Base-by-base conservation (phyloP, 805 yeast genomes). In the Wickerhamomyces chambardii region DNA sequence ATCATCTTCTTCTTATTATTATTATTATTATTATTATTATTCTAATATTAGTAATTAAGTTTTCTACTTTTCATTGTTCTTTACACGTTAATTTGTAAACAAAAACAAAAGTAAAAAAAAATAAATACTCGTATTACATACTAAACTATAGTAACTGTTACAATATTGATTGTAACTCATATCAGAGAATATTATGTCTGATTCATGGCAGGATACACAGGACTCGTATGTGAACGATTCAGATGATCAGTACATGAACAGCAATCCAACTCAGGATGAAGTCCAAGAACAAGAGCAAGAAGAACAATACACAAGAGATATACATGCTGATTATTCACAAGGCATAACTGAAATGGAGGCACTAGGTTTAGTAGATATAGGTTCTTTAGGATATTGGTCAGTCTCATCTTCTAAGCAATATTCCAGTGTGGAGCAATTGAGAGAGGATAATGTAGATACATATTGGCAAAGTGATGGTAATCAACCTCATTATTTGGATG, bases 401-500 rank as follows among this genome's bases (percentile, higher is more conserved):
- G 76, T 85, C 0, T 83, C 95, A 1, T 81, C 95, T 0, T 60
- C 37, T 48, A 90, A 89, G 47, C 69, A 69, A 9, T 92, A 86
- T 0, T 77, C 65, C 46, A 92, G 92, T 0, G 67, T 85, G 16
- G 61, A 61, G n/a, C 79, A 79, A 46, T 63, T 90, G 6, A 61
- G 92, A 22, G 84, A 84, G 34, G 87, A 81, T 46, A 67, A 77
- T 4, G 83, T 90, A 0, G 66, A 69, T 21, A 60, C 77, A 1
- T 90, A 67, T 54, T 92, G 99, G 99, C 98, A 92, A 56, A 81
- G 94, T 31, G 98, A 92, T 52, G 98, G 97, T 0, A 67, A 71
- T 11, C 85, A 81, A 46, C 98, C 97, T 0, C 99, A 92, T 58
- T 65, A 62, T 19, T 63, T 92, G 6, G 83, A 83, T 32, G 71